Conservation (phyloP, 2,329 filamentous ascomycete genomes). For the Neospermospora avenae region DNA sequence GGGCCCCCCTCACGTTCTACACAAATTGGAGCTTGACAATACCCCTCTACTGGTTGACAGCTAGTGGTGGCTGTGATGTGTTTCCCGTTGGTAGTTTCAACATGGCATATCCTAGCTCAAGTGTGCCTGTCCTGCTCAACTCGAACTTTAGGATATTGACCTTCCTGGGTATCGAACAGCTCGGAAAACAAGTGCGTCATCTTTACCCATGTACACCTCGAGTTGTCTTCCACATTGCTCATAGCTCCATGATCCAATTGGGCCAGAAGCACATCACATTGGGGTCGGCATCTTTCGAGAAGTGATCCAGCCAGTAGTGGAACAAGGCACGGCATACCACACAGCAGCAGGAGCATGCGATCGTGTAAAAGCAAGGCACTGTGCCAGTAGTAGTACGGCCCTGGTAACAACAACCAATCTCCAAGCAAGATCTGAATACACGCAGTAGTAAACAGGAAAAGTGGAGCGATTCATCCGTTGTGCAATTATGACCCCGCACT, state of each 20-base stretch:
- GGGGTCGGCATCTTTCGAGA: background rate
- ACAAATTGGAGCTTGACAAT: background rate
- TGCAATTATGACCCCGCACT: background rate
- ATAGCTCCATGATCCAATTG: background rate
- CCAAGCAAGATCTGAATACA: slow-evolving; percentile 2
- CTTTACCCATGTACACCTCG: background rate
- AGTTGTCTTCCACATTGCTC: background rate
- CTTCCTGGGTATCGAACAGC: background rate
- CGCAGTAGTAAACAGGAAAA: background rate
- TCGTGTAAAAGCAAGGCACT: too few relatives aligned
- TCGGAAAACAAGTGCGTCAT: slow-evolving; percentile 5
- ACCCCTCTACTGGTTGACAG: background rate
- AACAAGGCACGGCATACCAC: background rate
- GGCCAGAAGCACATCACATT: background rate
- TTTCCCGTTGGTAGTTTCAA: background rate
- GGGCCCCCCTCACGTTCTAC: background rate
- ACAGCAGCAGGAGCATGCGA: background rate
- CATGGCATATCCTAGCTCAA: background rate
- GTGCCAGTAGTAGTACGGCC: too few relatives aligned
- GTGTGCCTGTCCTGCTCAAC: background rate
- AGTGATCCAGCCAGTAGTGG: background rate
- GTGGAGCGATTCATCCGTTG: background rate
- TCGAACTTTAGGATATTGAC: background rate
- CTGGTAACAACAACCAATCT: too few relatives aligned
- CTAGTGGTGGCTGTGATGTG: slow-evolving; percentile 3